Percentiles rank a stretch among this genome's conserved stretches.
phyloP scores from a whole-genome alignment of 805 yeast species.

The Kluyveromyces wickerhamii region DNA sequence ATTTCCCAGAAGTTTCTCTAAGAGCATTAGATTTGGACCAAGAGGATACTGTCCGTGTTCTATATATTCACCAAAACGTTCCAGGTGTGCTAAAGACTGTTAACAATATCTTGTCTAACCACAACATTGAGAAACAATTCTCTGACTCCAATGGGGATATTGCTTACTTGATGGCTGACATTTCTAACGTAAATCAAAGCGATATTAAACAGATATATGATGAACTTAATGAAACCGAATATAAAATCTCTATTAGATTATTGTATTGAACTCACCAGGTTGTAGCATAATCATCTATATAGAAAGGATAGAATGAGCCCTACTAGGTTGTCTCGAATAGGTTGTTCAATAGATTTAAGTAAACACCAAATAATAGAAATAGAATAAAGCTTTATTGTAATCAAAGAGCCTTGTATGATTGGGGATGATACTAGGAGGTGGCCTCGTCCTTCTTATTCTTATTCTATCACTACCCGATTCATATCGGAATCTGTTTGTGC shows the following conservation, averaged over 20 bases:
- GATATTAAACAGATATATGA: slow-evolving; percentile 82
- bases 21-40: slow-evolving; percentile 85
- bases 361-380: too few relatives aligned
- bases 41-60: slow-evolving; percentile 81
- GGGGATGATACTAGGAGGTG: too few relatives aligned
- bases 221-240: slow-evolving; percentile 81
- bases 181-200: slow-evolving; percentile 69
- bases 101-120: slow-evolving; percentile 86
- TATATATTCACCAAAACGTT: slow-evolving; percentile 94
- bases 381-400: too few relatives aligned
- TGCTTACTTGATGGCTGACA: slow-evolving; percentile 97
- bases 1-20: slow-evolving; percentile 96
- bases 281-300: neutral
- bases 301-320: too few relatives aligned
- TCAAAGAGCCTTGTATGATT: too few relatives aligned
- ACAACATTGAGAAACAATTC: slow-evolving; percentile 96
- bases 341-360: too few relatives aligned
- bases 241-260: slow-evolving; percentile 84
- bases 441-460: too few relatives aligned
- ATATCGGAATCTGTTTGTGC: too few relatives aligned
- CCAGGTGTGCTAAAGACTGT: slow-evolving; percentile 98
- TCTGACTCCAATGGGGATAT: slow-evolving; percentile 95
- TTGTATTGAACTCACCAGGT: slow-evolving; percentile 45
- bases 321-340: too few relatives aligned
- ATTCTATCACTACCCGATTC: too few relatives aligned